Evolutionary conservation across 169 alveolate species (phyloP).

Genomic region (Plasmodium ovale): DNA sequence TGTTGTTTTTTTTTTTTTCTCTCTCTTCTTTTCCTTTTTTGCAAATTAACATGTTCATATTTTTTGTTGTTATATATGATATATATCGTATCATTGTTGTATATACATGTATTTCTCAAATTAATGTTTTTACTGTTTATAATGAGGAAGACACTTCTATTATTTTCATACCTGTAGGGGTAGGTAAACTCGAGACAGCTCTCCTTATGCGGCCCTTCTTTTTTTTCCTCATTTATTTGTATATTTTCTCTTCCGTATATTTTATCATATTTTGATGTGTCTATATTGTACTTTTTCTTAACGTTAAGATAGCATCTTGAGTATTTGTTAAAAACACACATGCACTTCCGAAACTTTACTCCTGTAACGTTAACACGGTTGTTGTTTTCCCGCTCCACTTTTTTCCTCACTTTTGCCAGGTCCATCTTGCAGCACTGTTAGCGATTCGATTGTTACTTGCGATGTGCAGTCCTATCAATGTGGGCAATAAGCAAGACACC

Average conservation of each 20-base stretch:
- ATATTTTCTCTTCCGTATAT: slow-evolving; percentile 72
- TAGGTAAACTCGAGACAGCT: slow-evolving; percentile 54
- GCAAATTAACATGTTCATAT: slow-evolving; percentile 72
- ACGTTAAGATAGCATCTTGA: slow-evolving; percentile 61
- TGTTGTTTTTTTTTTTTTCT: slow-evolving; percentile 29
- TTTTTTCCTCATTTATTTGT: slow-evolving; percentile 18
- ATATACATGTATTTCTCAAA: slow-evolving; percentile 32
- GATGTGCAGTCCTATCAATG: neutral
- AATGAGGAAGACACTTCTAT: slow-evolving; percentile 57
- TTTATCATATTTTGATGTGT: slow-evolving; percentile 50
- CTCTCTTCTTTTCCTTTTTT: slow-evolving; percentile 21
- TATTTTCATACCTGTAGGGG: slow-evolving; percentile 64
- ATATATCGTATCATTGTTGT: slow-evolving; percentile 62
- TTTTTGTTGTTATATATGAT: slow-evolving; percentile 71
- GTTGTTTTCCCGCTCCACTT: slow-evolving; percentile 56
- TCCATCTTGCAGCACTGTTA: slow-evolving; percentile 22
- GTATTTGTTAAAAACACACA: slow-evolving; percentile 53
- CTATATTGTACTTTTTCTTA: slow-evolving; percentile 27
- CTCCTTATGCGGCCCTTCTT: slow-evolving; percentile 17
- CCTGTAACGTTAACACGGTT: slow-evolving; percentile 40
- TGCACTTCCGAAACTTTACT: slow-evolving; percentile 51
- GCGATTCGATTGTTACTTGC: neutral
- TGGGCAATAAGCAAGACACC: neutral
- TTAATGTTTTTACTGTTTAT: slow-evolving; percentile 60
- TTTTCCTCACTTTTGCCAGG: slow-evolving; percentile 6